A percentile compares a stretch with the other conserved stretches of the same genome.
Conservation (phyloP, 2,329 filamentous ascomycete species). For the Diaporthe citrichinensis region DNA sequence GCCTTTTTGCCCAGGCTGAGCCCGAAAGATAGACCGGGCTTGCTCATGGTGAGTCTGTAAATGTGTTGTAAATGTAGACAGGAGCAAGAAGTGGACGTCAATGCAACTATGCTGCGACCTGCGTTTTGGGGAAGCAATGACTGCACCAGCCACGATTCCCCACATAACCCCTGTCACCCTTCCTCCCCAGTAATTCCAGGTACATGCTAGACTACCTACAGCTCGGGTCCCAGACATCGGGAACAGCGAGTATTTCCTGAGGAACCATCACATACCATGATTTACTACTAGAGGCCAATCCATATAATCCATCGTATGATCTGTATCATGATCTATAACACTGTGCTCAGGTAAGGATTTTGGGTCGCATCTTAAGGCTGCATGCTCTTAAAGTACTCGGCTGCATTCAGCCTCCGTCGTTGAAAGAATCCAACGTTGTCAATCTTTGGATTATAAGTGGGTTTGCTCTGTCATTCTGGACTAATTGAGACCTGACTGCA, state of each 20-base stretch:
- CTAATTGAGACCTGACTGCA: not conserved
- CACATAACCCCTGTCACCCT: conserved; percentile 2
- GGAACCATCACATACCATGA: no score
- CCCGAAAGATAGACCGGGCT: conserved; percentile 66
- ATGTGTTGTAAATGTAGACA: not conserved
- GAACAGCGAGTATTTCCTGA: not conserved
- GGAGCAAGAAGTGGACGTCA: not conserved
- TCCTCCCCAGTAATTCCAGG: not conserved
- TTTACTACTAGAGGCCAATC: not conserved
- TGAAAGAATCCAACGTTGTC: no score
- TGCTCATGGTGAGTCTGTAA: conserved; percentile 56
- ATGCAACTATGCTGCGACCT: not conserved
- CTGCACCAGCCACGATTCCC: conserved; percentile 39
- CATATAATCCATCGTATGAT: no score
- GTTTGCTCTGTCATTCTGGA: not conserved
- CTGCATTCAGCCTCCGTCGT: not conserved
- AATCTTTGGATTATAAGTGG: not conserved
- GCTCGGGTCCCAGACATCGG: not conserved
- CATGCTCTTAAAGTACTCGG: not conserved
- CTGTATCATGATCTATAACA: not conserved
- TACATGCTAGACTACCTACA: not conserved
- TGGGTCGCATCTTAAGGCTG: not conserved
- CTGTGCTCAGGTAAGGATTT: not conserved
- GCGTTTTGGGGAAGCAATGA: conserved; percentile 23
- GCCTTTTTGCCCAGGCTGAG: conserved; percentile 74